Conservation (phyloP, 345 rosid genomes). For the Gynandropsis gynandra region DNA sequence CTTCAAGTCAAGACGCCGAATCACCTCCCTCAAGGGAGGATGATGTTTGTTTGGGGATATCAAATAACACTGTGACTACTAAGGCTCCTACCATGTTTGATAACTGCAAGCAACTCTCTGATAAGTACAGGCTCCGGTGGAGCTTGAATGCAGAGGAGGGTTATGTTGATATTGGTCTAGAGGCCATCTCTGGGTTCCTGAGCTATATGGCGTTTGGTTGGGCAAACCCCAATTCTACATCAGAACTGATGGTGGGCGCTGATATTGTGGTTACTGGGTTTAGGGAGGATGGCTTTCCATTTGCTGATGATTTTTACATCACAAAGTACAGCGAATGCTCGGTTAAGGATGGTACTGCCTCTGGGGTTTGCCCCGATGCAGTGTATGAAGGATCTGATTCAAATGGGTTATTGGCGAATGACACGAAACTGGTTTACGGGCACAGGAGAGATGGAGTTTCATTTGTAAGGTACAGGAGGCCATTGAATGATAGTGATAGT, state of each 20-base stretch:
- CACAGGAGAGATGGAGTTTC: constrained; percentile 94
- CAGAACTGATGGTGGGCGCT: constrained; percentile 58
- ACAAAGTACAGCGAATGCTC: constrained; percentile 62
- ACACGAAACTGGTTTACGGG: constrained; percentile 67
- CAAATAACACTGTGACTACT: constrained; percentile 17
- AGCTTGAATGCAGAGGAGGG: constrained; percentile 47
- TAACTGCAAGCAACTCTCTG: constrained; percentile 63
- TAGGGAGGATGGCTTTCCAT: constrained; percentile 65
- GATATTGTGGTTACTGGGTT: constrained; percentile 78
- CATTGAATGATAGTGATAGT: constrained; percentile 47
- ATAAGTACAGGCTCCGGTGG: constrained; percentile 69
- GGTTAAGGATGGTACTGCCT: constrained; percentile 44
- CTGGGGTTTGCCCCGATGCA: constrained; percentile 86
- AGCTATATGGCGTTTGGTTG: constrained; percentile 96
- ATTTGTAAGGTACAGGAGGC: constrained; percentile 68
- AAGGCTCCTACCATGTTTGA: constrained; percentile 66
- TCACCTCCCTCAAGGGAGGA: constrained; percentile 35
- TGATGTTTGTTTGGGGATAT: constrained; percentile 12
- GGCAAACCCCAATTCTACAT: constrained; percentile 49
- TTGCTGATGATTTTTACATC: constrained; percentile 80
- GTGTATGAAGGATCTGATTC: constrained; percentile 38
- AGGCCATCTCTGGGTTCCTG: constrained; percentile 51
- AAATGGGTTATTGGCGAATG: constrained; percentile 49
- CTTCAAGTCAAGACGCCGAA: constrained; percentile 25
- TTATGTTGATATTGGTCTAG: constrained; percentile 71